Evolutionary conservation across 306 rosid genomes (phyloP), one percentile per base, ranked within the genome.

Genomic region (Vigna trinervia): DNA sequence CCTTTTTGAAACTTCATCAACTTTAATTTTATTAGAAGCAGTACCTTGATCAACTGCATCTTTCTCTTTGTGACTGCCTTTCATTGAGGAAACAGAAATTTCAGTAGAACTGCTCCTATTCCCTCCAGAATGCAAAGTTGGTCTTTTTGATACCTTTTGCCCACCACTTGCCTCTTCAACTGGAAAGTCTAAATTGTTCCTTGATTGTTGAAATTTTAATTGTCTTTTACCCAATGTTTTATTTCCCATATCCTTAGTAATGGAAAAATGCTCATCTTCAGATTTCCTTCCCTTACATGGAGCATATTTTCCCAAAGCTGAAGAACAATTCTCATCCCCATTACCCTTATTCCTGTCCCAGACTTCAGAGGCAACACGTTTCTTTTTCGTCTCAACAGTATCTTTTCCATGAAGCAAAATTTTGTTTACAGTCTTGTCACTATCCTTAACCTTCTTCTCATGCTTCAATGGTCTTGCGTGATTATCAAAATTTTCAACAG

Each of bases 1-100:
- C 90, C 97, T 87, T 90, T 92, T 89, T n/a, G 89, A 89, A 83
- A 89, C 86, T 59, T 83, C 87, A 78, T 86, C 81, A 80, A 68
- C 64, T 72, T 73, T 83, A 62, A 53, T 78, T 85, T 73, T 84
- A 85, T 62, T 76, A 53, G 81, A 66, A 80, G 78, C 80, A 63
- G 69, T 80, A 73, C 77, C 81, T 83, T 78, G 76, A 64, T 51
- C 81, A 71, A 75, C 84, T 20, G 74, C 79, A 78, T 78, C 82
- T 64, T 81, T 81, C 78, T 83, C 88, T 76, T 67, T 77, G 10
- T 36, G 73, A 65, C 84, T 46, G 59, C 70, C 74, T 80, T 81
- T 86, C 78, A 56, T 32, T 71, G 84, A 59, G 39, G 86, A 71
- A 75, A 69, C 76, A 78, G 88, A 73, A 75, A 71, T 87, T 73